Percentiles rank a stretch among this genome's conserved stretches.
Evolutionary conservation across 2,329 filamentous ascomycete genomes (phyloP).

Genomic region (Hypoxylon sp.): DNA sequence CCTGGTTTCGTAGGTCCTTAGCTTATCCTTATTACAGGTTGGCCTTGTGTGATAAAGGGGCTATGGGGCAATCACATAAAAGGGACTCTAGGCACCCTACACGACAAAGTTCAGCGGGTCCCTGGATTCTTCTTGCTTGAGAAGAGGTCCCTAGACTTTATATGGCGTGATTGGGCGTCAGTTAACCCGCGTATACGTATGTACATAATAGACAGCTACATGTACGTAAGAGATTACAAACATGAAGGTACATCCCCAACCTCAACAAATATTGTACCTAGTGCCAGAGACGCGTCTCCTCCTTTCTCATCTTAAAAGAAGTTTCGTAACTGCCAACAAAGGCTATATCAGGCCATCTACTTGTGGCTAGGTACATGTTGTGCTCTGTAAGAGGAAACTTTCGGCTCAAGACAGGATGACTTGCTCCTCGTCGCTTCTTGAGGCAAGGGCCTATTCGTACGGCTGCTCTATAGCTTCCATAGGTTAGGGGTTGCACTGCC

Average conservation of each 20-base stretch:
- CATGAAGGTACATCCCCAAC: not conserved
- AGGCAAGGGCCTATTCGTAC: not conserved
- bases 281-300: not conserved
- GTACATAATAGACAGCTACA: not conserved
- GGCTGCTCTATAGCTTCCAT: not conserved
- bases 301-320: not conserved
- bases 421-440: not conserved
- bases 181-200: not conserved
- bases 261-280: not conserved
- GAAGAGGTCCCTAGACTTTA: not conserved
- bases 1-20: not conserved
- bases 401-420: not conserved
- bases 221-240: not conserved
- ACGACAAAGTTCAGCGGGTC: not conserved
- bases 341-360: not conserved
- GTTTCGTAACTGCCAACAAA: not conserved
- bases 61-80: not conserved
- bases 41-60: not conserved
- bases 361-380: not conserved
- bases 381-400: not conserved
- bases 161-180: not conserved
- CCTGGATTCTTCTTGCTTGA: not conserved
- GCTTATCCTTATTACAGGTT: not conserved
- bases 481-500: not conserved
- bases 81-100: not conserved